phyloP scores from a whole-genome alignment of 805 yeast species.

The Yarrowia divulgata region DNA sequence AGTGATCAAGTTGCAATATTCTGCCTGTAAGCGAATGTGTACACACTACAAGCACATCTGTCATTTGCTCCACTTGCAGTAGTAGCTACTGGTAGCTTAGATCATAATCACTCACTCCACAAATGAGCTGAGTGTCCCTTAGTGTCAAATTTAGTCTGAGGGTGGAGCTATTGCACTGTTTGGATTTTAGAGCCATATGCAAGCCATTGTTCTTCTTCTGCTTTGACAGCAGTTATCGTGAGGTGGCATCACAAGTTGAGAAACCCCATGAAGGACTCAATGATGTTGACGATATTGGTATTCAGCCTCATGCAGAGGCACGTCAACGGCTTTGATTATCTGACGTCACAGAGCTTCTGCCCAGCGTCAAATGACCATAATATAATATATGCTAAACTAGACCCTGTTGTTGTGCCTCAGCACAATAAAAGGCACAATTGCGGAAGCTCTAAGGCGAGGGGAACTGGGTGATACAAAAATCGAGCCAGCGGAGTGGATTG shows the following conservation, averaged over 20 bases:
- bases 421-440: neutral
- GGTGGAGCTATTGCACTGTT: neutral
- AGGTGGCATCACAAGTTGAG: neutral
- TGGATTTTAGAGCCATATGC: neutral
- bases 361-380: conserved; percentile 18
- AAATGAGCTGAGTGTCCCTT: too few species aligned
- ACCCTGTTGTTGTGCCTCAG: neutral
- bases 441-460: neutral
- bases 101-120: neutral
- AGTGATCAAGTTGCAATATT: neutral
- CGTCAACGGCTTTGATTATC: neutral
- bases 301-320: neutral
- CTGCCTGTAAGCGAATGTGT: neutral
- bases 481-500: neutral
- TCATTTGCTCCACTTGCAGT: conserved; percentile 6
- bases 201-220: neutral
- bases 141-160: neutral
- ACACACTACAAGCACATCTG: neutral
- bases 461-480: too few species aligned
- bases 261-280: neutral
- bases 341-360: neutral
- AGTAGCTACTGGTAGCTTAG: neutral
- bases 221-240: neutral
- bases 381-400: conserved; percentile 1
- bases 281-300: too few species aligned